A percentile compares a stretch with the other conserved stretches of the same genome.
Conservation (phyloP, 2,329 filamentous ascomycete genomes). For the Talaromyces sp. region DNA sequence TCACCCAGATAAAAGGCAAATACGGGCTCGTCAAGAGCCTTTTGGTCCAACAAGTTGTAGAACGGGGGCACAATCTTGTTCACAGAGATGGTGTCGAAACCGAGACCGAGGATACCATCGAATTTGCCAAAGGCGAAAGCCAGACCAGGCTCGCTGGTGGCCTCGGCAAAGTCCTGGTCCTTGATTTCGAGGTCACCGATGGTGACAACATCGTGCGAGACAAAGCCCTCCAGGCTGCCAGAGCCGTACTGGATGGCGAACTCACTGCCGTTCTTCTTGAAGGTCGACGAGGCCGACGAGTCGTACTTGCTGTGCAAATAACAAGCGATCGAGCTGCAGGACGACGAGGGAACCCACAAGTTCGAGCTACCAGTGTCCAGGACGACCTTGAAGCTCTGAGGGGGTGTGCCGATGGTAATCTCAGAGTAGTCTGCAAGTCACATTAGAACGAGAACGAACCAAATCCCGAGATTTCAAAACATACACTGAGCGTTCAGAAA, state of each 20-base stretch:
- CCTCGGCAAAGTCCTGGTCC: conserved; percentile 92
- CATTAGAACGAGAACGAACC: not conserved
- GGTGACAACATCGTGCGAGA: conserved; percentile 78
- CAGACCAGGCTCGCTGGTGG: conserved; percentile 88
- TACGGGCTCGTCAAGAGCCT: conserved; percentile 81
- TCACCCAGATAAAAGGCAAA: conserved; percentile 95
- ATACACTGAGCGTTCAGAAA: conserved; percentile 98
- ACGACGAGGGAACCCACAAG: conserved; percentile 89
- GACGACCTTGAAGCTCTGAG: conserved; percentile 96
- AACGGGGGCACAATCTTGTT: conserved; percentile 93
- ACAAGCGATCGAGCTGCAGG: conserved; percentile 94
- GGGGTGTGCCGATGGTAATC: conserved; percentile 84
- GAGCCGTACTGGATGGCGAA: conserved; percentile 97
- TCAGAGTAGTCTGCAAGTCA: conserved; percentile 78
- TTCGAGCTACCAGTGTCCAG: conserved; percentile 98
- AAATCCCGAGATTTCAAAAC: conserved; percentile 28
- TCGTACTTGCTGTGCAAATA: conserved; percentile 97
- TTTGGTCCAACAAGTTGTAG: conserved; percentile 91
- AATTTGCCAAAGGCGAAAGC: conserved; percentile 97
- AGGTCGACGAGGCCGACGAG: conserved; percentile 79
- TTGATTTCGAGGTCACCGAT: conserved; percentile 89
- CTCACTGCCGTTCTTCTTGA: conserved; percentile 85
- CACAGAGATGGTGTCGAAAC: conserved; percentile 94
- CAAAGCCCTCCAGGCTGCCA: conserved; percentile 85
- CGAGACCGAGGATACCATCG: conserved; percentile 92